A percentile compares a stretch with the other conserved stretches of the same genome.
Evolutionary conservation across 2,329 filamentous ascomycete genomes (phyloP).

Genomic region (Stachybotrys chartarum): DNA sequence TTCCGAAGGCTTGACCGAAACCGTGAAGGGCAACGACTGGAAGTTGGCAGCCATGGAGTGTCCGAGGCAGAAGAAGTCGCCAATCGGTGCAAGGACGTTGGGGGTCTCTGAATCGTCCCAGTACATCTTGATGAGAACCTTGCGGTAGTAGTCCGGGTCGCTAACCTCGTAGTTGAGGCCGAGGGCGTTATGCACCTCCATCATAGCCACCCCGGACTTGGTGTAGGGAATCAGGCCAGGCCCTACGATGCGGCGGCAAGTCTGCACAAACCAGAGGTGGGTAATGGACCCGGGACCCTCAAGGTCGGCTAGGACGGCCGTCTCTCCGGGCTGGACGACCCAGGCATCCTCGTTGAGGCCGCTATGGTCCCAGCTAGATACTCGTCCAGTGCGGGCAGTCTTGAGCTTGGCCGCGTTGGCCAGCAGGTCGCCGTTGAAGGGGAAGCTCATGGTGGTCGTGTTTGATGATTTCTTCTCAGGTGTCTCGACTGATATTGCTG

Average conservation of each 20-base stretch:
- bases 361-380: slow-evolving; percentile 22
- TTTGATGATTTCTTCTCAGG: too few species aligned
- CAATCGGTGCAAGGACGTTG: slow-evolving; percentile 20
- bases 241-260: slow-evolving; percentile 23
- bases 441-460: not conserved
- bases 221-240: slow-evolving; percentile 23
- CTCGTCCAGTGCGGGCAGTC: slow-evolving; percentile 16
- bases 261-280: slow-evolving; percentile 24
- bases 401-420: slow-evolving; percentile 11
- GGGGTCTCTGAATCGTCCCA: slow-evolving; percentile 24
- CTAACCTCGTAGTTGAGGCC: slow-evolving; percentile 23
- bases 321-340: slow-evolving; percentile 21
- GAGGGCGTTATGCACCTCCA: slow-evolving; percentile 22
- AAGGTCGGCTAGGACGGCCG: slow-evolving; percentile 18
- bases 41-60: slow-evolving; percentile 25
- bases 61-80: slow-evolving; percentile 24
- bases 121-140: slow-evolving; percentile 26
- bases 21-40: slow-evolving; percentile 24
- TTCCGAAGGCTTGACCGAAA: slow-evolving; percentile 22
- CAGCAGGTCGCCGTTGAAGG: slow-evolving; percentile 9
- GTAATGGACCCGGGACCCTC: slow-evolving; percentile 24
- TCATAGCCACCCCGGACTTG: slow-evolving; percentile 26
- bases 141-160: slow-evolving; percentile 27
- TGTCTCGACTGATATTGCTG: too few species aligned
- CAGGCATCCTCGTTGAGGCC: slow-evolving; percentile 24